Base-by-base conservation (phyloP, 768 basidiomycete genomes). In the Boletus pseudo-olivaceus region DNA sequence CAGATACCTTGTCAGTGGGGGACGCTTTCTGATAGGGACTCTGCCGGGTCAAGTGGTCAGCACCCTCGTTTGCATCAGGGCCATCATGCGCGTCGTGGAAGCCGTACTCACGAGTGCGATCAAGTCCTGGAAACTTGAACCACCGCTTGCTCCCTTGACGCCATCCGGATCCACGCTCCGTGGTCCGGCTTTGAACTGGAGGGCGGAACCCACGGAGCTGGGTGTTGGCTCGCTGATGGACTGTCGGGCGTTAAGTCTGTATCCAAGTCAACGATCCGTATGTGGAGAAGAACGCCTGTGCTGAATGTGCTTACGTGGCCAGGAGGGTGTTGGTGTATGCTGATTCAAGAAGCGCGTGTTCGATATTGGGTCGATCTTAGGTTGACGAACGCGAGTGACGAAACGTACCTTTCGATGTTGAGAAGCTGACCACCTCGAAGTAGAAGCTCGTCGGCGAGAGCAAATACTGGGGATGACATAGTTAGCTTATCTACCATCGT, bases 281-380 rank as follows among this genome's bases (percentile, higher is more conserved):
- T 3, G 12, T 12, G 4, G 15, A 34, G 17, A 17, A 17, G 15
- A 47, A 9, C 27, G n/a, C 6, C 8, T 33, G 10, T 17, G 7
- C 12, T 46, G 44, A 12, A 46, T 5, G n/a, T 29, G 17, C 47
- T 37, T 19, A 48, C 47, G 47, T 19, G 11, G 47, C 47, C 4
- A 48, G n/a, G 34, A 48, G 23, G 10, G 47, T 48, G 47, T 48
- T 48, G 26, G 47, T 48, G 11, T 48, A 48, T 27, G 47, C 47
- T 48, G 33, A 7, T 26, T 34, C 15, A 8, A 6, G 27, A n/a
- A 19, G 27, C 2, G 30, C 11, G 7, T 17, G n/a, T 44, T n/a
- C 19, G 7, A 23, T 40, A 23, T 7, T 40, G 12, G 7, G 39
- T 29, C 27, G n/a, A n/a, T 29, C 17, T 10, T 30, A 12, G 17